A percentile compares a stretch with the other conserved stretches of the same genome.
Evolutionary conservation across 176 grass and related monocot species (phyloP).

Genomic region (Dendrocalamus sinicus): DNA sequence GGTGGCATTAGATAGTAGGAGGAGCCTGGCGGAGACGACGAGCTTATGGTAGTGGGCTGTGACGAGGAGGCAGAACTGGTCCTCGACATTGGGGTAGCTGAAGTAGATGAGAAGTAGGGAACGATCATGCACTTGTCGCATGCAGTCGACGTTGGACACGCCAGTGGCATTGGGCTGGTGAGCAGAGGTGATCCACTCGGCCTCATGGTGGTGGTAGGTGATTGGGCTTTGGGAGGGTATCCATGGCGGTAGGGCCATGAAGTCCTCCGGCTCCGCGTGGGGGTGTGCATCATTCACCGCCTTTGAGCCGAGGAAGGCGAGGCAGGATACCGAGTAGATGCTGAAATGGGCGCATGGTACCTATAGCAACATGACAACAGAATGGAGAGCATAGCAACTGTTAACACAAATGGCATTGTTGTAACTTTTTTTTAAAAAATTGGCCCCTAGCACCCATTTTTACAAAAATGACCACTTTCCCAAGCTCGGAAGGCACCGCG

Average conservation of each 20-base stretch:
- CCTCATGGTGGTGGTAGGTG: constrained; percentile 36
- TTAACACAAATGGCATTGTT: no score
- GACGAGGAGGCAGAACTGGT: constrained; percentile 4
- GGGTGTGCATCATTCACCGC: neutral
- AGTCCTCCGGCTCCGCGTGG: neutral
- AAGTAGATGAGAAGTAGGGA: neutral
- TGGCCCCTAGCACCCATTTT: no score
- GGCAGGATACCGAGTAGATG: neutral
- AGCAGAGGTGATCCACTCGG: neutral
- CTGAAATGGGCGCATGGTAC: neutral
- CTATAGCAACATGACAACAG: neutral
- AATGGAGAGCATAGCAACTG: no score
- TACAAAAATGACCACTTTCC: no score
- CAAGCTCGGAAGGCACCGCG: no score
- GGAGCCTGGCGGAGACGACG: constrained; percentile 34
- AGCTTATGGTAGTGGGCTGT: constrained; percentile 31
- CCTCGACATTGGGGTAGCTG: constrained; percentile 43
- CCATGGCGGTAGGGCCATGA: constrained; percentile 38
- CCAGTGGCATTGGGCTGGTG: constrained; percentile 18
- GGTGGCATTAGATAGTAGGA: neutral
- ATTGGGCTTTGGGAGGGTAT: constrained; percentile 36
- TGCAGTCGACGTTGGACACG: neutral
- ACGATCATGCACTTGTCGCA: neutral
- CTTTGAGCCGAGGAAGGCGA: neutral
- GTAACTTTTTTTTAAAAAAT: no score